Base-by-base conservation (phyloP, 129 eudicot genomes). In the Flaveria ramosissima region DNA sequence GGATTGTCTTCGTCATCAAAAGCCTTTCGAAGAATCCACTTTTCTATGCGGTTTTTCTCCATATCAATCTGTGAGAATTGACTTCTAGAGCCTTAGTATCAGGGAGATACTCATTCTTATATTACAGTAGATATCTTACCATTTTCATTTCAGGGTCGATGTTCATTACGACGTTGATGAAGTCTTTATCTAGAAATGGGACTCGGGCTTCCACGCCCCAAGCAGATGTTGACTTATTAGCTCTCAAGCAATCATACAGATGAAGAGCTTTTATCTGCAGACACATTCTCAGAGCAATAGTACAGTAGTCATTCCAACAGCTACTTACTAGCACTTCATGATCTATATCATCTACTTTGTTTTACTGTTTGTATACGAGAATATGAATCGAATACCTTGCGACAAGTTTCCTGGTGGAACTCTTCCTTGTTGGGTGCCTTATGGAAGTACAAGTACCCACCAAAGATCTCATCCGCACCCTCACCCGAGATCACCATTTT, bases 121-220 rank as follows among this genome's bases (percentile, higher is more conserved):
- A 12, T 4, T 42, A 3, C 24, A 42, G 17, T 36, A 26, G 19
- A 32, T 39, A 2, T 45, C 57, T 74, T 83, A 91, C 92, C 94
- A 88, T 81, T 79, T 86, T 91, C 97, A 88, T 23, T 30, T 72
- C 4, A 20, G 61, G 67, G 32, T 73, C 53, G 26, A 41, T 67
- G 41, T 65, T 62, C 78, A 80, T 62, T 26, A 70, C 21, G 1
- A 21, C 86, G 42, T 88, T 70, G 59, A 91, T 62, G 83, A 91
- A 91, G 48, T 91, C 88, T 80, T 85, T 88, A 39, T 91, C 97
- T 42, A 91, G 65, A 78, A 91, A 91, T 1, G 92, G 95, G 46
- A 91, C 90, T 42, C 94, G 90, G n/a, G 91, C 90, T 78, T 91
- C 90, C 81, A 91, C 59, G 6, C 92, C 95, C 92, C 97, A 91